Percentiles rank a stretch among this genome's conserved stretches.
Evolutionary conservation across 192 early-diverging fungal genomes (phyloP).

Genomic region (Coemansia sp.): DNA sequence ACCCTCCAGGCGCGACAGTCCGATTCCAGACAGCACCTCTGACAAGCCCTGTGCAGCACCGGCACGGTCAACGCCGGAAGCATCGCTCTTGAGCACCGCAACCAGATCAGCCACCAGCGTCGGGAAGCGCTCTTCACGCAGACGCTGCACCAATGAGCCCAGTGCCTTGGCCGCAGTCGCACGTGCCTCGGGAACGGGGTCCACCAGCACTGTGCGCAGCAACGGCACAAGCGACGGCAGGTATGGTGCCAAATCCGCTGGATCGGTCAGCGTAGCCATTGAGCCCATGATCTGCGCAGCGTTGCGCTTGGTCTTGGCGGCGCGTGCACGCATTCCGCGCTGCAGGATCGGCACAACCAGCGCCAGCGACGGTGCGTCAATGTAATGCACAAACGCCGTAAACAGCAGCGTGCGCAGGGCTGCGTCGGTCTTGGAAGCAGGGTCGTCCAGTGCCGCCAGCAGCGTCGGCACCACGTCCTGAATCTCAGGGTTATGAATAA

Average conservation of each 20-base stretch:
- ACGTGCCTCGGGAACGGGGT: slow-evolving; percentile 95
- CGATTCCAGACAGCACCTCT: slow-evolving; percentile 89
- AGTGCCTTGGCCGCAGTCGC: slow-evolving; percentile 91
- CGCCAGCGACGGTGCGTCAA: slow-evolving; percentile 94
- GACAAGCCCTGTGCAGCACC: slow-evolving; percentile 97
- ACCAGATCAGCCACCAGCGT: slow-evolving; percentile 84
- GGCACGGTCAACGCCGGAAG: slow-evolving; percentile 88
- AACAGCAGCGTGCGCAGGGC: slow-evolving; percentile 84
- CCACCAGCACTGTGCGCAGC: slow-evolving; percentile 86
- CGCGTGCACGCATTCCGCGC: slow-evolving; percentile 86
- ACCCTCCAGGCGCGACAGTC: slow-evolving; percentile 78
- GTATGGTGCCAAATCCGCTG: slow-evolving; percentile 91
- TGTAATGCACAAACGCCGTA: slow-evolving; percentile 98
- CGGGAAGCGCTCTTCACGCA: slow-evolving; percentile 94
- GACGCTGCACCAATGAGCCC: slow-evolving; percentile 85
- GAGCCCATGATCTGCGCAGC: slow-evolving; percentile 98
- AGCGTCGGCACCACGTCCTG: slow-evolving; percentile 85
- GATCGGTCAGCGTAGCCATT: slow-evolving; percentile 93
- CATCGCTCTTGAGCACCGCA: slow-evolving; percentile 83
- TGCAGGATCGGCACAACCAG: slow-evolving; percentile 92
- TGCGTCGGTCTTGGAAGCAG: slow-evolving; percentile 77
- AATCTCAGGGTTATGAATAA: slow-evolving; percentile 98
- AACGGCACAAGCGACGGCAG: slow-evolving; percentile 77
- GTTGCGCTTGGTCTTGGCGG: slow-evolving; percentile 88
- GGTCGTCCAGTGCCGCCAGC: slow-evolving; percentile 84